phyloP scores from a whole-genome alignment of 1,139 yeast species.

The Debaryomyces psychrophilus region DNA sequence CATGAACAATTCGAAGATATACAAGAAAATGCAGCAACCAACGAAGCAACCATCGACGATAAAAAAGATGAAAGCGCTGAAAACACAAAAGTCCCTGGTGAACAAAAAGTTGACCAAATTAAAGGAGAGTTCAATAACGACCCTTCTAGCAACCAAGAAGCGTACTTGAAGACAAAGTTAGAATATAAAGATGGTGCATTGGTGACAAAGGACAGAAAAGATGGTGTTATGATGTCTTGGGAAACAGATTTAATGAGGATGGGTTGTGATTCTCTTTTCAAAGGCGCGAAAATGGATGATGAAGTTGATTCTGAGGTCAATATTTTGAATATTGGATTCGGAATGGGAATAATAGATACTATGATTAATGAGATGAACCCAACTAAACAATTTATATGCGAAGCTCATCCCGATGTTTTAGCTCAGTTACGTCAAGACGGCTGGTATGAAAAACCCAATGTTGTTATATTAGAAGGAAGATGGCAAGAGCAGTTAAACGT shows the following conservation, averaged over 20 bases:
- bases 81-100: slow-evolving; percentile 17
- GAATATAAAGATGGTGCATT: slow-evolving; percentile 73
- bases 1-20: slow-evolving; percentile 20
- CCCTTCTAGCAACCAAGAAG: slow-evolving; percentile 65
- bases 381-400: slow-evolving; percentile 80
- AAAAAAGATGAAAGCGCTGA: slow-evolving; percentile 20
- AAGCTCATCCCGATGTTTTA: slow-evolving; percentile 93
- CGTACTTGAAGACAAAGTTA: slow-evolving; percentile 67
- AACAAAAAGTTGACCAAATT: slow-evolving; percentile 20
- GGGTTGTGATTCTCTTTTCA: slow-evolving; percentile 72
- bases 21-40: slow-evolving; percentile 14
- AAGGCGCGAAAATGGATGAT: slow-evolving; percentile 31
- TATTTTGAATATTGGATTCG: slow-evolving; percentile 87
- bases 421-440: slow-evolving; percentile 70
- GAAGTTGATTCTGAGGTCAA: slow-evolving; percentile 46
- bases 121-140: slow-evolving; percentile 36
- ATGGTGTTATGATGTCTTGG: slow-evolving; percentile 99
- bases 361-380: slow-evolving; percentile 67
- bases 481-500: slow-evolving; percentile 85
- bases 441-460: slow-evolving; percentile 79
- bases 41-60: slow-evolving; percentile 14
- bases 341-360: slow-evolving; percentile 92
- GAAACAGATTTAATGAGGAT: slow-evolving; percentile 79
- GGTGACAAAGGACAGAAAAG: slow-evolving; percentile 70
- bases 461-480: slow-evolving; percentile 76